Evolutionary conservation across 2,329 filamentous ascomycete species (phyloP).

Genomic region (Chrysoporthe puriensis): DNA sequence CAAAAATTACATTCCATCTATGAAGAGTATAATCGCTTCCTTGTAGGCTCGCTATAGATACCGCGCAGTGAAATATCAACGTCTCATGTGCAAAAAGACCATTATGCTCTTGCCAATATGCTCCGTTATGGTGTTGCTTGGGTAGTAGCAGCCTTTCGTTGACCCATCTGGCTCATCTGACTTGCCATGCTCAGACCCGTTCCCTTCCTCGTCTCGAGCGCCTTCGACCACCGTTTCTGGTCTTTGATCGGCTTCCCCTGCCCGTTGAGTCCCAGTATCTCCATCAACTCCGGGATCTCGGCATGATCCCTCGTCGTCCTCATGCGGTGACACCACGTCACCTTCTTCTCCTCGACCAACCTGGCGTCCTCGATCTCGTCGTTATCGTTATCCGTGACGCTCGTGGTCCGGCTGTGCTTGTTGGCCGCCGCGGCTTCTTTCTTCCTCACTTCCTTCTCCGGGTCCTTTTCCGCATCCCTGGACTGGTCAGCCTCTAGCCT

Average conservation of each 20-base stretch:
- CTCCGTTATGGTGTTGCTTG: not conserved
- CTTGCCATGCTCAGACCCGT: constrained; percentile 55
- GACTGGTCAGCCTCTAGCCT: constrained; percentile 31
- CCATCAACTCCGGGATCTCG: constrained; percentile 69
- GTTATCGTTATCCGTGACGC: constrained; percentile 29
- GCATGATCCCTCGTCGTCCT: constrained; percentile 76
- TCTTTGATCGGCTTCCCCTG: constrained; percentile 44
- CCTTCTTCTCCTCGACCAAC: constrained; percentile 56
- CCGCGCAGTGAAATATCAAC: not conserved
- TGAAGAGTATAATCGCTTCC: not conserved
- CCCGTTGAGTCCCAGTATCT: constrained; percentile 61
- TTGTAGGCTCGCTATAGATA: not conserved
- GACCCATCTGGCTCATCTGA: constrained; percentile 30
- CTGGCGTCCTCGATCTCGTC: constrained; percentile 36
- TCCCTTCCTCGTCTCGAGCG: constrained; percentile 54
- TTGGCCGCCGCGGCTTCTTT: not conserved
- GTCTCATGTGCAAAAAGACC: not conserved
- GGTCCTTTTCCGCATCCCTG: constrained; percentile 18
- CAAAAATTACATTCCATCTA: not conserved
- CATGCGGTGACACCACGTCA: constrained; percentile 85
- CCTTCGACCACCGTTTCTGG: constrained; percentile 50
- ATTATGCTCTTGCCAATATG: not conserved
- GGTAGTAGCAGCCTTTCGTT: constrained; percentile 6
- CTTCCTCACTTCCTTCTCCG: constrained; percentile 19
- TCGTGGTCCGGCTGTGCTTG: constrained; percentile 28